Base-by-base conservation (phyloP, 2,329 filamentous ascomycete species). In the Aspergillus transmontanensis region DNA sequence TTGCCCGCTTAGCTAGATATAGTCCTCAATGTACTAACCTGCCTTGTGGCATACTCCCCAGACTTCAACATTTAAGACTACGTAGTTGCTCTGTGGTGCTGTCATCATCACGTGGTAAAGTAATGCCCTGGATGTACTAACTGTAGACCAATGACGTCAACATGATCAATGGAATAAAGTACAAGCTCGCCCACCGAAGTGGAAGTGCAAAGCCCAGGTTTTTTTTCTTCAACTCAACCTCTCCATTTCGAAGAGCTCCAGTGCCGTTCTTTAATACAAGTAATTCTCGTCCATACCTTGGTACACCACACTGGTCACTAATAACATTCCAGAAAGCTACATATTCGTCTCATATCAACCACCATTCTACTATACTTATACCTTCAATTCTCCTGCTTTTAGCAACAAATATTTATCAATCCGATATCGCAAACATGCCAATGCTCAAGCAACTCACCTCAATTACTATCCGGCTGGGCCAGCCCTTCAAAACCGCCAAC, bases 141-240 rank as follows among this genome's bases (percentile, higher is more conserved):
- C 30, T 16, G 12, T 30, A 30, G 46, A 19, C 26, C 14, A 28
- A 61, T 73, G 71, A 73, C 71, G 70, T 73, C 72, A 72, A 53
- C 45, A 71, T 72, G 71, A 72, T 70, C 32, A 12, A 34, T 36
- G 45, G 21, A 23, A 58, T 53, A 55, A 55, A 41, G 23, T 54
- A 51, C 51, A 39, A 26, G 19, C 32, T 30, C 30, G 16, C 26
- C 26, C 46, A 54, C 51, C 28, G 19, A 16, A 54, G 11, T 45
- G 60, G 19, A 16, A 54, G 21, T 45, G 60, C 46, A 26, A 34
- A 28, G 14, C 11, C 54, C 26, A 28, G 21, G n/a, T 12, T 43
- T 56, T 21, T 21, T 30, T 43, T 57, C 32, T 32, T 41, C 28
- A 56, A 30, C 23, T 21, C 16, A 46, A 51, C 30, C 28, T 32